phyloP scores from a whole-genome alignment of 148 eudicot genomes.

The Rhododendron ferrugineum region DNA sequence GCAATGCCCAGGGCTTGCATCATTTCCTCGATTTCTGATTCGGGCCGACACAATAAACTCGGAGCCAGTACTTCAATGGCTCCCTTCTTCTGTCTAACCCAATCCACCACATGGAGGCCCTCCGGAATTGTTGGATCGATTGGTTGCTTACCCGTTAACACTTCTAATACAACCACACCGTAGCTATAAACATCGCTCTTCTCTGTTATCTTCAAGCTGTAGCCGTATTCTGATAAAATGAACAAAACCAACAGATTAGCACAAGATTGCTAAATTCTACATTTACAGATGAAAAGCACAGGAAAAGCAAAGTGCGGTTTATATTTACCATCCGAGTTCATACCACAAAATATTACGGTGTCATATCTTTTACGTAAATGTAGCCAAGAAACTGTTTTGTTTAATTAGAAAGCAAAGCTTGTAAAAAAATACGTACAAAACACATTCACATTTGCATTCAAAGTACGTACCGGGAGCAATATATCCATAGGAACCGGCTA shows the following conservation, averaged over 20 bases:
- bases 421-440: not conserved
- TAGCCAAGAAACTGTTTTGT: not conserved
- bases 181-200: constrained; percentile 89
- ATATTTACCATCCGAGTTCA: no score
- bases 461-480: constrained; percentile 75
- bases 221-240: constrained; percentile 66
- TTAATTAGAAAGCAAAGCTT: not conserved
- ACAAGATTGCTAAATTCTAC: not conserved
- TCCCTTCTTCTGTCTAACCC: constrained; percentile 57
- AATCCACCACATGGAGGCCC: constrained; percentile 70
- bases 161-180: constrained; percentile 77
- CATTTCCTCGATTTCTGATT: constrained; percentile 69
- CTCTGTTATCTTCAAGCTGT: constrained; percentile 79
- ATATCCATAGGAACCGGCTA: constrained; percentile 90
- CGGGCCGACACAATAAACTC: constrained; percentile 40
- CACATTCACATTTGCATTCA: not conserved
- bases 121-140: constrained; percentile 86
- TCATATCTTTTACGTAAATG: not conserved
- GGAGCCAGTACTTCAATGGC: constrained; percentile 53
- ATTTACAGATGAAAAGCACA: not conserved
- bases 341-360: not conserved
- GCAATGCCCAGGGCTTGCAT: constrained; percentile 72
- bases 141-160: constrained; percentile 83
- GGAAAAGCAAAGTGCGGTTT: not conserved
- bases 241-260: not conserved